Evolutionary conservation across 106 monocot genomes (phyloP).

Genomic region (Alisma plantagoaquatica): DNA sequence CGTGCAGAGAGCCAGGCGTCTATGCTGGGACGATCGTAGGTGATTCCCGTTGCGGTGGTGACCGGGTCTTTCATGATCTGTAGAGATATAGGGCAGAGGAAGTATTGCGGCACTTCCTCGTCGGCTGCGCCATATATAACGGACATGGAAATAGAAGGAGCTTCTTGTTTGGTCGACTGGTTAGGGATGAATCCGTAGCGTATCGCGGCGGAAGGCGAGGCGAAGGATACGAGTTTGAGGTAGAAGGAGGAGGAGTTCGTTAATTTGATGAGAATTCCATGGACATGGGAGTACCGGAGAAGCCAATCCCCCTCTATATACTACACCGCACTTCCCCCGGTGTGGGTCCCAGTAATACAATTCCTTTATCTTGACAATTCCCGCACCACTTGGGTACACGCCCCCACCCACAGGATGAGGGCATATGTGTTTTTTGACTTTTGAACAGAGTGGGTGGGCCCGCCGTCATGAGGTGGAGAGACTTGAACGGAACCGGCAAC

Average conservation of each 20-base stretch:
- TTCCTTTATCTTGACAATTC: too few relatives aligned
- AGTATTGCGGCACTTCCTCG: conserved; percentile 41
- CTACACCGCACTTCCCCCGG: too few relatives aligned
- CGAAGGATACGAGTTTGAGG: neutral
- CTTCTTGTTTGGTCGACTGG: neutral
- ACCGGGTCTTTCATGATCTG: conserved; percentile 66
- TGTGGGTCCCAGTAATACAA: too few relatives aligned
- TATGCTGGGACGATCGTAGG: conserved; percentile 54
- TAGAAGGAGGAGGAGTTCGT: neutral
- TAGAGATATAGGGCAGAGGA: conserved; percentile 59
- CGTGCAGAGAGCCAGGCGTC: conserved; percentile 41
- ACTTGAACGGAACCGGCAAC: too few relatives aligned
- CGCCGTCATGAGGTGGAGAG: too few relatives aligned
- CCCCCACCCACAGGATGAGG: too few relatives aligned
- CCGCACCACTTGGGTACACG: too few relatives aligned
- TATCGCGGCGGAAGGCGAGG: neutral
- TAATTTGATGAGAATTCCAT: neutral
- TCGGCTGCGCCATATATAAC: neutral
- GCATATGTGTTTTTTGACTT: too few relatives aligned
- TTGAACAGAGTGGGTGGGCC: too few relatives aligned
- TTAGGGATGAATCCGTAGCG: too few relatives aligned
- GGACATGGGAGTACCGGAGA: neutral
- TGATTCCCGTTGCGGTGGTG: conserved; percentile 46
- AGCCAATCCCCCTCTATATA: too few relatives aligned
- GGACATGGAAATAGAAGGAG: neutral